phyloP scores from a whole-genome alignment of 352 stramenopile species.

The Phytophthora rubi region DNA sequence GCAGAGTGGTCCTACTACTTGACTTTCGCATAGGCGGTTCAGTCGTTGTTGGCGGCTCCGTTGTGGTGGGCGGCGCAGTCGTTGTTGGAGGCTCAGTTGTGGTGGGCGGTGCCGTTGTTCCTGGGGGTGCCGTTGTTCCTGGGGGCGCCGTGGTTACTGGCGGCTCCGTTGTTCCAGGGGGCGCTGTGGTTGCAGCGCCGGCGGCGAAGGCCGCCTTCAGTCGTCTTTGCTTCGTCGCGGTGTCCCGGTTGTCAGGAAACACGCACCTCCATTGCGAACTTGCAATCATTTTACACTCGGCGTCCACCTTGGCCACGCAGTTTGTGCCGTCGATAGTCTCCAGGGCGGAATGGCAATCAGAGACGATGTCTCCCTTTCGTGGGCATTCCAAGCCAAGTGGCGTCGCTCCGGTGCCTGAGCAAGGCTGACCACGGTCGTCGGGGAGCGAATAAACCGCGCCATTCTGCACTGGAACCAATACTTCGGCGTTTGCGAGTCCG shows the following conservation, averaged over 20 bases:
- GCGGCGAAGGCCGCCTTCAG: neutral
- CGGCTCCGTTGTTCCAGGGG: too few relatives aligned
- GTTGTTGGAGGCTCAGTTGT: too few relatives aligned
- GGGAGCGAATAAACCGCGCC: neutral
- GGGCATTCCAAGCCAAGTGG: neutral
- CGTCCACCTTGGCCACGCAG: slow-evolving; percentile 1
- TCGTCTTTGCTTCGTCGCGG: neutral
- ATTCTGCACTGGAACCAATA: neutral
- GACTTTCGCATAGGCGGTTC: neutral
- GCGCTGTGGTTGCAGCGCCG: too few relatives aligned
- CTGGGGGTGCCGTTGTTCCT: too few relatives aligned
- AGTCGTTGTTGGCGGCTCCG: too few relatives aligned
- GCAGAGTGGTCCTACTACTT: neutral
- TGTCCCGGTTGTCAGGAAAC: neutral
- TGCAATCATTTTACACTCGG: neutral
- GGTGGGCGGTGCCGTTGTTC: too few relatives aligned
- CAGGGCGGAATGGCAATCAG: neutral
- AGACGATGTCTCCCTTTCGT: neutral
- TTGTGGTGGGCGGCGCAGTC: too few relatives aligned
- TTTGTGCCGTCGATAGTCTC: neutral
- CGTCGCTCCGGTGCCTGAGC: neutral
- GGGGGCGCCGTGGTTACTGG: too few relatives aligned
- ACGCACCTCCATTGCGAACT: neutral
- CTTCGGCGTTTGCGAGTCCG: neutral
- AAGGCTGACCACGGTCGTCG: neutral